Evolutionary conservation across 1,139 yeast species (phyloP), one percentile per base, ranked within the genome.

Genomic region (Magnusiomyces suaveolens): DNA sequence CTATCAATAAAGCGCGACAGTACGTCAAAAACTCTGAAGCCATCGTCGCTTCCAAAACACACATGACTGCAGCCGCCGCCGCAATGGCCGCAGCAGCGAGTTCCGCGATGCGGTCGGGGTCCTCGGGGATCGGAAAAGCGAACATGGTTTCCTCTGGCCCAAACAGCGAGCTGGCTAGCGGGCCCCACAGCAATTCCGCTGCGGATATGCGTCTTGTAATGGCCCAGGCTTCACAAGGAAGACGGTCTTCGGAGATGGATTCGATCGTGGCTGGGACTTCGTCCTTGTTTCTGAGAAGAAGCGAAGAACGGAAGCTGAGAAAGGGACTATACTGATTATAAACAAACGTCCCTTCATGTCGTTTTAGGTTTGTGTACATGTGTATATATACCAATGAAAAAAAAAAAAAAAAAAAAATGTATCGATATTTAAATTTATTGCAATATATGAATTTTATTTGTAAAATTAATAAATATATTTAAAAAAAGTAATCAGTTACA

Each of bases 11-110:
- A 43, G 61, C 70, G 23, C 60, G 60, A 48, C 62, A 61, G 18
- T 66, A 61, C 56, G 66, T 65, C 48, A 56, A 58, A 24, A 62
- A 62, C 24, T 62, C 62, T 21, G 60, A 60, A 29, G 58, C 60
- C 2, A 53, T 60, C 20, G 55, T 60, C 2, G 59, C 59, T 20
- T 52, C 60, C 16, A 46, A 39, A 21, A 44, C 54, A 4, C 65
- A 61, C 43, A 57, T 61, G 16, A 63, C 63, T 43, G 66, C 70
- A 0, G 64, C 64, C 24, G 66, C 68, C 24, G 72, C 72, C 0
- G 69, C 72, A 1, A 63, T 71, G 2, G 73, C 73, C 1, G 73
- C 73, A 0, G 71, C 71, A 2, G 51, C 51, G 3, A 46, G 49
- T 20, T 46, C 49, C n/a, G 49, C 49, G 6, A 29, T 46, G 25